A percentile compares a stretch with the other conserved stretches of the same genome.
These are phyloP conservation scores for Pseudogymnoascus sp. DNA, from an alignment of 2,329 filamentous ascomycete species.

Conservation along the genomic window DNA sequence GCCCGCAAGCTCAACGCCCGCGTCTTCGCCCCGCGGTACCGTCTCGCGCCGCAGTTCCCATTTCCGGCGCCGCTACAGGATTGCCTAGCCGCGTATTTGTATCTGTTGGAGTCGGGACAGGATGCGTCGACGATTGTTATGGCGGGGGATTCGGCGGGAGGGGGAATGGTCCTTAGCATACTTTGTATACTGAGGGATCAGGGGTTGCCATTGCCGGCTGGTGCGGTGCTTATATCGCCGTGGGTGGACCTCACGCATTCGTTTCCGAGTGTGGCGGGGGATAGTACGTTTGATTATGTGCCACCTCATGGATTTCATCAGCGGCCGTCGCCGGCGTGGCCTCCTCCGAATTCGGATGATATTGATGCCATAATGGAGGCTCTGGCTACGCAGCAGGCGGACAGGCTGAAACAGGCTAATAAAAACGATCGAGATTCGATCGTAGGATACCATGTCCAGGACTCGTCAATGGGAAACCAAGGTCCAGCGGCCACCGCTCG, in stretches of 20 bases:
- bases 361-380: constrained; percentile 39
- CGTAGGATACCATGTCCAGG: constrained; percentile 29
- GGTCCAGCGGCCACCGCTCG: constrained; percentile 18
- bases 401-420: constrained; percentile 30
- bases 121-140: constrained; percentile 75
- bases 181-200: constrained; percentile 75
- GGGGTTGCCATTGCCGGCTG: constrained; percentile 75
- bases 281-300: constrained; percentile 76
- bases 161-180: constrained; percentile 76
- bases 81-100: constrained; percentile 79
- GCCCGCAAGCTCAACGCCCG: constrained; percentile 86
- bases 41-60: constrained; percentile 85
- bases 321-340: constrained; percentile 84
- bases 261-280: constrained; percentile 75
- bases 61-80: constrained; percentile 91
- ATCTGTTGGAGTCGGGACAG: constrained; percentile 61
- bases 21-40: constrained; percentile 78
- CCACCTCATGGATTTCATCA: constrained; percentile 82
- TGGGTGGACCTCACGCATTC: constrained; percentile 96
- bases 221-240: constrained; percentile 81
- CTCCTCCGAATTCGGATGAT: constrained; percentile 76
- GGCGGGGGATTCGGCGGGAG: constrained; percentile 88
- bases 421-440: constrained; percentile 30
- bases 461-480: constrained; percentile 22
- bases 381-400: constrained; percentile 42